Evolutionary conservation across 768 basidiomycete genomes (phyloP).

Genomic region (Tulasnella sp.): DNA sequence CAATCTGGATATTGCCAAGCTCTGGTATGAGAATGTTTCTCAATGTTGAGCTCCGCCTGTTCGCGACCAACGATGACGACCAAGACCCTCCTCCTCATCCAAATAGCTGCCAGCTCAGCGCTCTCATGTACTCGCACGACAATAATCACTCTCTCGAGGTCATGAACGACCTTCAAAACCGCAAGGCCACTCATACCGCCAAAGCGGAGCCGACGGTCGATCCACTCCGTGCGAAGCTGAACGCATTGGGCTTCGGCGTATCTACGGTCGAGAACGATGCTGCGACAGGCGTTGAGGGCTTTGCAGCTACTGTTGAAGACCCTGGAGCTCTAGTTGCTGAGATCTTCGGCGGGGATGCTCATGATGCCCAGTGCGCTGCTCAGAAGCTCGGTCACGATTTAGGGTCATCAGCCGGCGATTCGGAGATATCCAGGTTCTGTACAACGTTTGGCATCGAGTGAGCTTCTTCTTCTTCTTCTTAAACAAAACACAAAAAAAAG

Average conservation of each 20-base stretch:
- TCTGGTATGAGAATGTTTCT: conserved; percentile 18
- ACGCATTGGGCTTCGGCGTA: neutral
- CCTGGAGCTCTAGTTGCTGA: neutral
- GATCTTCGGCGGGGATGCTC: neutral
- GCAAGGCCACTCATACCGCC: neutral
- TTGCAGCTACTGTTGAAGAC: neutral
- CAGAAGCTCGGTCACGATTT: neutral
- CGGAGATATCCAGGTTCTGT: conserved; percentile 5
- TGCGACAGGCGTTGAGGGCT: neutral
- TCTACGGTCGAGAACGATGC: too few species aligned
- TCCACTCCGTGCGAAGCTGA: neutral
- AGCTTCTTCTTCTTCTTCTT: neutral
- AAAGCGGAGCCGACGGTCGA: neutral
- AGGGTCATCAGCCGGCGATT: neutral
- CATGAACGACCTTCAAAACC: neutral
- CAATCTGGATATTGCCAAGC: conserved; percentile 20
- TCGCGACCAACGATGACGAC: too few species aligned
- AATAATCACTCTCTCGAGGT: conserved; percentile 1
- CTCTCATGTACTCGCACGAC: conserved; percentile 19
- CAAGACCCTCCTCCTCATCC: neutral
- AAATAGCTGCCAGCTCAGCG: conserved; percentile 18
- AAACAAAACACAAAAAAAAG: too few species aligned
- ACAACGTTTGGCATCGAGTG: conserved; percentile 15
- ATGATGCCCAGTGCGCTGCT: neutral
- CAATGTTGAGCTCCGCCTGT: too few species aligned